phyloP scores from a whole-genome alignment of 257 asterid genomes.

The Gynochthodes officinalis region DNA sequence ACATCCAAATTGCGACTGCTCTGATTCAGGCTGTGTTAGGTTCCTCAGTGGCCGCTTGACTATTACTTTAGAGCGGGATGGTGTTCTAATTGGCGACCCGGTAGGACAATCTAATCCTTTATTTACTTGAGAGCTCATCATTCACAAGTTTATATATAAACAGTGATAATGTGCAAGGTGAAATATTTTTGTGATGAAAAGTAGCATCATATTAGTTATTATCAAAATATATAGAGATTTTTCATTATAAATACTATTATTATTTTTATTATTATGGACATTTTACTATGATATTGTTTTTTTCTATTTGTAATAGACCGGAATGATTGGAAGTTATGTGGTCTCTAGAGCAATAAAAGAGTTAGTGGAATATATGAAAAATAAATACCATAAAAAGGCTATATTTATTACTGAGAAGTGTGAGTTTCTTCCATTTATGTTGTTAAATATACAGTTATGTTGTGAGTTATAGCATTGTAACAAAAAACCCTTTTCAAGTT shows the following conservation, averaged over 20 bases:
- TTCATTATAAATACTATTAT: too few species aligned
- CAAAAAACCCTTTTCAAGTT: too few species aligned
- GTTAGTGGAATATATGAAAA: constrained; percentile 45
- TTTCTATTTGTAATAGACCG: constrained; percentile 52
- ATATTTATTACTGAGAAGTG: constrained; percentile 75
- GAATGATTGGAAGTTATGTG: constrained; percentile 33
- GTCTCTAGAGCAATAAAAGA: constrained; percentile 68
- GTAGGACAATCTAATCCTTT: constrained; percentile 32
- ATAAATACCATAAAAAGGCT: constrained; percentile 64
- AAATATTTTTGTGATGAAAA: too few species aligned
- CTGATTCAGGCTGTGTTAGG: constrained; percentile 30
- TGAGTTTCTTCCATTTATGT: constrained; percentile 39
- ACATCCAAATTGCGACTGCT: constrained; percentile 44
- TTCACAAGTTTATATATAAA: too few species aligned
- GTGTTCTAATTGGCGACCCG: constrained; percentile 63
- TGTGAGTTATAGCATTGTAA: too few species aligned
- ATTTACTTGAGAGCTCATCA: too few species aligned
- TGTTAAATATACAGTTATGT: too few species aligned
- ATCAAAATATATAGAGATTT: too few species aligned
- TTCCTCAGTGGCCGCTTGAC: constrained; percentile 54
- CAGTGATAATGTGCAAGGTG: too few species aligned
- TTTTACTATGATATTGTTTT: too few species aligned
- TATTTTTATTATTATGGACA: too few species aligned
- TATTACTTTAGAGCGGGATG: constrained; percentile 41
- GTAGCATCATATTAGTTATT: too few species aligned